A percentile compares a stretch with the other conserved stretches of the same genome.
These are phyloP conservation scores for Bigelowiella natans DNA, from an alignment of 78 protist species.

Conservation along the genomic window DNA sequence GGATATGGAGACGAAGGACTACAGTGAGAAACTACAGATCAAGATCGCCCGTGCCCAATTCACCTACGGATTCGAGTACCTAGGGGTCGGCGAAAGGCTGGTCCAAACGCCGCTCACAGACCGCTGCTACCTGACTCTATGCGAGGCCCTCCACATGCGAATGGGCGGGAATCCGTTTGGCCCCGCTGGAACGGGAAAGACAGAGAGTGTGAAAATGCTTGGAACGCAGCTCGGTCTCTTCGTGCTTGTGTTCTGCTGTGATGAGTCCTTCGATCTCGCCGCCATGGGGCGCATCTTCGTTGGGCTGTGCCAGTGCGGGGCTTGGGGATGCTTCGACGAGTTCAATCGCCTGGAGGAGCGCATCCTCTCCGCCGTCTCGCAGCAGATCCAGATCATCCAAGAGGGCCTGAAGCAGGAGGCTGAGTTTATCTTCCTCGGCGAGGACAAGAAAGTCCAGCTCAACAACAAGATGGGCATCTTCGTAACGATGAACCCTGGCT, in stretches of 20 bases:
- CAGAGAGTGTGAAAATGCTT: conserved; percentile 65
- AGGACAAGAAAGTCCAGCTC: neutral
- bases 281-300: conserved; percentile 60
- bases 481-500: conserved; percentile 99
- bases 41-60: neutral
- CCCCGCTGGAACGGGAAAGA: conserved; percentile 88
- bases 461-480: conserved; percentile 78
- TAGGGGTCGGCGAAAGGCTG: conserved; percentile 83
- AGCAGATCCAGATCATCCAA: conserved; percentile 94
- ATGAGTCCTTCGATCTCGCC: conserved; percentile 50
- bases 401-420: conserved; percentile 33
- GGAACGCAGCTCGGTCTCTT: conserved; percentile 59
- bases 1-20: neutral
- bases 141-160: conserved; percentile 51
- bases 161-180: conserved; percentile 84
- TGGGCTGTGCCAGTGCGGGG: conserved; percentile 38
- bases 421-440: neutral
- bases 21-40: neutral
- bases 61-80: conserved; percentile 89
- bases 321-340: conserved; percentile 79
- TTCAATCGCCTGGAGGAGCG: conserved; percentile 87
- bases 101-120: conserved; percentile 90
- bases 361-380: conserved; percentile 96
- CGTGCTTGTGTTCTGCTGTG: conserved; percentile 67
- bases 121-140: conserved; percentile 67